Base-by-base conservation (phyloP, 1,139 yeast genomes). In the Keqinozyma sinolaborantium region DNA sequence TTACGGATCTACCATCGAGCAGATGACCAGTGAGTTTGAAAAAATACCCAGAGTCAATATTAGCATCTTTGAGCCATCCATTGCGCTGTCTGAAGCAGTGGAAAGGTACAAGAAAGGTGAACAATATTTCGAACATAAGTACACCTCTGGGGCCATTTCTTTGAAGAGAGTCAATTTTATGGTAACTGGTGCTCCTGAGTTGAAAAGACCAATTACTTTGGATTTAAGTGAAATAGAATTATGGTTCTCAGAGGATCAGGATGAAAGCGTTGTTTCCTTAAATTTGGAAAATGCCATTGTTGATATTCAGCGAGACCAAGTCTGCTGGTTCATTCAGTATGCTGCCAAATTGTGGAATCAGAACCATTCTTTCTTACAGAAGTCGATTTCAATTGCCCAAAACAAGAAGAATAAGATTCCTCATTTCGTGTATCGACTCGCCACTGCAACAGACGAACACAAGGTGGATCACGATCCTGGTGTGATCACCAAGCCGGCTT, bases 401-500 rank as follows among this genome's bases (percentile, higher is more conserved):
- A 25, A 43, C 32, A 21, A 55, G 44, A 30, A 42, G 35, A 31
- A 50, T 36, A 16, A 44, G 30, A 14, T 47, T 23, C 59, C 61
- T 4, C 76, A 73, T 31, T 56, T 81, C 11, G 59, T 82, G 1
- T 76, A 79, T 47, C 62, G 70, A 25, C 56, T 87, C 14, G 72
- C 92, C 0, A 51, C 62, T 18, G 92, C 90, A 0, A 80, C 92
- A 23, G 72, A 69, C 13, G 60, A 64, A 10, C 75, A 68, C 47
- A 68, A 72, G 23, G 74, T 88, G 28, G 79, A 79, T 33, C 84
- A 84, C 45, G 97, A 92, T 48, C 95, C 97, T 0, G 79, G 86
- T 5, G 96, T 87, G 9, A 71, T 92, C 31, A 90, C 97, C 0
- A 80, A 88, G 32, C 97, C 97, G 0, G 84, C 96, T 0, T 81